A percentile compares a stretch with the other conserved stretches of the same genome.
Evolutionary conservation across 2,329 filamentous ascomycete genomes (phyloP).

Genomic region (Trichoderma simmonsii): DNA sequence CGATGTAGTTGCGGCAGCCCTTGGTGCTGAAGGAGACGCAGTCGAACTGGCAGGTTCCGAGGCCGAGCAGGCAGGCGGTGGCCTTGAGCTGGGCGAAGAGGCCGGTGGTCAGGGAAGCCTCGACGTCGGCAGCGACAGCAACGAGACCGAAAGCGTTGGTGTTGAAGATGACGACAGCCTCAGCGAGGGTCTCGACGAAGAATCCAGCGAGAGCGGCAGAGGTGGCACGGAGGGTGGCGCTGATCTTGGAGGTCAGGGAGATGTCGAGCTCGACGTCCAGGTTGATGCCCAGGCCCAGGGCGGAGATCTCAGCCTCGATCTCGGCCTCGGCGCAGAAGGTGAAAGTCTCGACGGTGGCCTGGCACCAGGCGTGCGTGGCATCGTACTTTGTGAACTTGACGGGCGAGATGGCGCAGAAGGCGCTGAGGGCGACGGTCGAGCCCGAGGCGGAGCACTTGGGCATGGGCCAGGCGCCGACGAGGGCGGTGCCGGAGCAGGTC

Average conservation of each 20-base stretch:
- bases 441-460: slow-evolving; percentile 28
- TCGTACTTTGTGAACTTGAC: slow-evolving; percentile 37
- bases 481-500: slow-evolving; percentile 28
- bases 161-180: slow-evolving; percentile 39
- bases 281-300: slow-evolving; percentile 25
- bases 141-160: slow-evolving; percentile 33
- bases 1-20: slow-evolving; percentile 39
- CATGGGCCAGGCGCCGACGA: slow-evolving; percentile 35
- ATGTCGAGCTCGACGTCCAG: slow-evolving; percentile 25
- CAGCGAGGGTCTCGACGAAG: slow-evolving; percentile 30
- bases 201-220: slow-evolving; percentile 33
- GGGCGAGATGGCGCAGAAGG: slow-evolving; percentile 36
- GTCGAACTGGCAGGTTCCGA: slow-evolving; percentile 35
- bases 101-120: slow-evolving; percentile 26
- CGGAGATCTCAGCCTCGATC: slow-evolving; percentile 28
- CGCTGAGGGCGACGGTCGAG: slow-evolving; percentile 28
- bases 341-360: slow-evolving; percentile 33
- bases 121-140: slow-evolving; percentile 27
- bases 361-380: slow-evolving; percentile 35
- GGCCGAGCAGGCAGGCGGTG: slow-evolving; percentile 31
- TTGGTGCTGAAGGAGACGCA: slow-evolving; percentile 38
- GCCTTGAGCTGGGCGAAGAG: slow-evolving; percentile 26
- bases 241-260: slow-evolving; percentile 24
- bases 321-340: slow-evolving; percentile 34
- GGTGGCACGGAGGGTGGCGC: slow-evolving; percentile 32